A percentile compares a stretch with the other conserved stretches of the same genome.
phyloP scores from a whole-genome alignment of 352 stramenopile species.

The Achlya hypogyna region DNA sequence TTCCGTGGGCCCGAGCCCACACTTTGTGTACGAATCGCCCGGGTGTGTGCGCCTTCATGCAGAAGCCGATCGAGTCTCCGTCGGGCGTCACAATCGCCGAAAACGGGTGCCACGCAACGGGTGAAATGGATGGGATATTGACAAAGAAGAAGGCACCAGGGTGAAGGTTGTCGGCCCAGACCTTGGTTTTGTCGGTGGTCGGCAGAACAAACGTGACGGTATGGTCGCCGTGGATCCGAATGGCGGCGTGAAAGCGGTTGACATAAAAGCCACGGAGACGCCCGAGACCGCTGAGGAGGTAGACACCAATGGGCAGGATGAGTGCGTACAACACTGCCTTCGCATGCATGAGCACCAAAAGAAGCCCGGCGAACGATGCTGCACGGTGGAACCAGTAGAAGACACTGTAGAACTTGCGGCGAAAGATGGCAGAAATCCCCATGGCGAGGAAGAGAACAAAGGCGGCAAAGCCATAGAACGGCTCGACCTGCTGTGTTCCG shows the following conservation, averaged over 20 bases:
- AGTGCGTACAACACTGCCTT: slow-evolving; percentile 41
- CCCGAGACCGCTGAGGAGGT: slow-evolving; percentile 44
- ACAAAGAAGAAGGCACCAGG: slow-evolving; percentile 68
- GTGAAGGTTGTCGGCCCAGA: slow-evolving; percentile 41
- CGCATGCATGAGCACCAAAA: slow-evolving; percentile 63
- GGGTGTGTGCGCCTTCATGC: slow-evolving; percentile 29
- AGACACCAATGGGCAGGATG: slow-evolving; percentile 47
- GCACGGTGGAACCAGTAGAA: slow-evolving; percentile 74
- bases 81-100: slow-evolving; percentile 62
- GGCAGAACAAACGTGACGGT: slow-evolving; percentile 38
- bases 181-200: slow-evolving; percentile 38
- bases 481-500: slow-evolving; percentile 30
- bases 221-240: slow-evolving; percentile 25
- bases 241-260: background rate
- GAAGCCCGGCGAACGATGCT: slow-evolving; percentile 55
- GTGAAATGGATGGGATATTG: slow-evolving; percentile 46
- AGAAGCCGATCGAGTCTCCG: slow-evolving; percentile 74
- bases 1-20: slow-evolving; percentile 30
- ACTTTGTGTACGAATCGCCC: slow-evolving; percentile 27
- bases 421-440: slow-evolving; percentile 42
- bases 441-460: slow-evolving; percentile 49
- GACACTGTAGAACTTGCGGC: slow-evolving; percentile 58
- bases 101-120: slow-evolving; percentile 70
- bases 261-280: slow-evolving; percentile 32
- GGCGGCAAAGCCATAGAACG: slow-evolving; percentile 49